Conservation (phyloP, 768 basidiomycete species). For the Serendipita sp. region DNA sequence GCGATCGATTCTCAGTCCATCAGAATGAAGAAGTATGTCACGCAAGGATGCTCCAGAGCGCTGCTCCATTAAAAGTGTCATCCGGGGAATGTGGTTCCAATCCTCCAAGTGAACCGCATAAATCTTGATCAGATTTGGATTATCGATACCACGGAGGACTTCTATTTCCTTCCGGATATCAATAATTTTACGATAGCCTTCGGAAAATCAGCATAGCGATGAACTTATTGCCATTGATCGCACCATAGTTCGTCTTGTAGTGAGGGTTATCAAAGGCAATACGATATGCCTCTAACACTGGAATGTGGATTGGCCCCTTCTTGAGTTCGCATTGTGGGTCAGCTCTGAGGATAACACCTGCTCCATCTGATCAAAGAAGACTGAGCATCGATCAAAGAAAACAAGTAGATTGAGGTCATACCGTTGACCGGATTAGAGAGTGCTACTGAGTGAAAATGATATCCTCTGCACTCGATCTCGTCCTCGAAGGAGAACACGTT, state of each 20-base stretch:
- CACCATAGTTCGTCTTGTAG: constrained; percentile 49
- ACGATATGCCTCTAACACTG: constrained; percentile 42
- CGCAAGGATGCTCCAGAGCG: constrained; percentile 46
- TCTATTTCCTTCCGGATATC: constrained; percentile 43
- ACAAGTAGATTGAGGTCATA: constrained; percentile 15
- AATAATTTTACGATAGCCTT: constrained; percentile 48
- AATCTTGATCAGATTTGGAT: constrained; percentile 48
- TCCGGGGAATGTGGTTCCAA: constrained; percentile 31
- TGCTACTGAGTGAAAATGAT: constrained; percentile 46
- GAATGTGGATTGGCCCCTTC: constrained; percentile 30
- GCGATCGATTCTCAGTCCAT: constrained; percentile 53
- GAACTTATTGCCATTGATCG: not conserved
- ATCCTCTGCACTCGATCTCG: constrained; percentile 41
- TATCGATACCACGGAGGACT: constrained; percentile 39
- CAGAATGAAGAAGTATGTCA: constrained; percentile 62
- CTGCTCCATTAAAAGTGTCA: constrained; percentile 59
- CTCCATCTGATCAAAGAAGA: not conserved
- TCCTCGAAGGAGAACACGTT: constrained; percentile 23
- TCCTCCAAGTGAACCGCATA: constrained; percentile 47
- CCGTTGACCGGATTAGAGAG: constrained; percentile 58
- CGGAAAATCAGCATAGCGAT: not conserved
- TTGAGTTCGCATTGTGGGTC: constrained; percentile 59
- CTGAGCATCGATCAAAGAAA: not conserved
- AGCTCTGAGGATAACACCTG: constrained; percentile 20
- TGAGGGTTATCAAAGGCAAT: constrained; percentile 52